phyloP scores from a whole-genome alignment of 306 rosid genomes.

The Lablab purpureus region DNA sequence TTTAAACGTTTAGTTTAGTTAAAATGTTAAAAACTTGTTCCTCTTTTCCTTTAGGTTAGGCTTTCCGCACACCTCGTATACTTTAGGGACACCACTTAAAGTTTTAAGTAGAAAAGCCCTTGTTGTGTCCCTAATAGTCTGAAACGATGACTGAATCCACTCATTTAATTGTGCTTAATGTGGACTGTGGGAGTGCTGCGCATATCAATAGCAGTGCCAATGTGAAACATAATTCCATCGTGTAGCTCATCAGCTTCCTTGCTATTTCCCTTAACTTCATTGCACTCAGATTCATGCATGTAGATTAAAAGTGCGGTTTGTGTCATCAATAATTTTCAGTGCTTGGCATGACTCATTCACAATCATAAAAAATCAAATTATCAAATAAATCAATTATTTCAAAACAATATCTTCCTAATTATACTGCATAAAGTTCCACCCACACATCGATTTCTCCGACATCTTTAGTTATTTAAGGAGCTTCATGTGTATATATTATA shows the following conservation, averaged over 20 bases:
- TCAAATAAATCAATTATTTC: conserved; percentile 12
- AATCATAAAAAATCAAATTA: conserved; percentile 26
- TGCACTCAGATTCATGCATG: conserved; percentile 46
- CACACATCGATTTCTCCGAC: conserved; percentile 32
- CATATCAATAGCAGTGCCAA: neutral
- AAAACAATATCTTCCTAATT: conserved; percentile 14
- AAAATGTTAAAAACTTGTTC: too few relatives aligned
- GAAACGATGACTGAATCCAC: neutral
- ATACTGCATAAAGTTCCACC: conserved; percentile 18
- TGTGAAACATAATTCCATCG: conserved; percentile 35
- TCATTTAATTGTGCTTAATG: neutral
- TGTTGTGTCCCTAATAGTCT: neutral
- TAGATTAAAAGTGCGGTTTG: conserved; percentile 19
- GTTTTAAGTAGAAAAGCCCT: neutral
- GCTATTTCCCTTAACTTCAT: neutral
- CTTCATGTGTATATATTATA: neutral
- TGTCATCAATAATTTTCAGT: conserved; percentile 39
- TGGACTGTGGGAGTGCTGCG: neutral
- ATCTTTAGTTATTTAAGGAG: conserved; percentile 23
- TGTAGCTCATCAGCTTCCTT: conserved; percentile 49
- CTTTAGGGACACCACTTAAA: too few relatives aligned
- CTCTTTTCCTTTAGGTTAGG: too few relatives aligned
- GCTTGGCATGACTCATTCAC: conserved; percentile 54
- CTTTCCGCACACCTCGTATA: too few relatives aligned
- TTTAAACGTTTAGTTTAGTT: too few relatives aligned